Conservation (phyloP, 805 yeast genomes). For the Hanseniaspora clermontiae region DNA sequence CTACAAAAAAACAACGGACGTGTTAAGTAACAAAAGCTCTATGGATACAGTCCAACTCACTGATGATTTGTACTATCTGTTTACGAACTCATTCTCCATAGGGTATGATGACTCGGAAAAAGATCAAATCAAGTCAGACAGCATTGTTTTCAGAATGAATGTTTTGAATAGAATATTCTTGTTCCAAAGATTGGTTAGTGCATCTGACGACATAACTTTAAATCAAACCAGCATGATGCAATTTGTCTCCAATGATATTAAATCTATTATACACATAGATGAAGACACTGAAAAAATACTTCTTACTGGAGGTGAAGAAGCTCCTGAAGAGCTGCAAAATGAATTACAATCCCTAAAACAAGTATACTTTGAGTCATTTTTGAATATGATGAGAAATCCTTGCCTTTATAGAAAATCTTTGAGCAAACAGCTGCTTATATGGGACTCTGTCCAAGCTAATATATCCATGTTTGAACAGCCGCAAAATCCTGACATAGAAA, state of each 20-base stretch:
- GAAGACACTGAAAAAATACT: neutral
- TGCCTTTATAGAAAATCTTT: conserved; percentile 72
- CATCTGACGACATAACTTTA: neutral
- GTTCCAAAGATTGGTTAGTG: neutral
- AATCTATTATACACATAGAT: conserved; percentile 1
- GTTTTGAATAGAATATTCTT: neutral
- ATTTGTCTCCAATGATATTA: conserved; percentile 5
- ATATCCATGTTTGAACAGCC: conserved; percentile 50
- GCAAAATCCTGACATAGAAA: neutral
- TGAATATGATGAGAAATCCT: conserved; percentile 48
- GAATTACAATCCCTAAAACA: conserved; percentile 31
- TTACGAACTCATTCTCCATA: neutral
- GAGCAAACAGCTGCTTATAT: conserved; percentile 40
- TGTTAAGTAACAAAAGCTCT: neutral
- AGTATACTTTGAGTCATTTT: conserved; percentile 34
- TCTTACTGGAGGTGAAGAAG: neutral
- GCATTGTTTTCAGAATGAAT: neutral
- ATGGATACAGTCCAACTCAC: neutral
- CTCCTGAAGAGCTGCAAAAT: conserved; percentile 24
- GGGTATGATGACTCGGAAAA: neutral
- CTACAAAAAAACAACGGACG: neutral
- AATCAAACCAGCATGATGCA: neutral
- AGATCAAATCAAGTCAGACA: neutral
- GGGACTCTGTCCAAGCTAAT: conserved; percentile 74
- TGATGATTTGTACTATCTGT: neutral